phyloP scores from a whole-genome alignment of 2,329 filamentous ascomycete species.

The Thelonectria discophora region DNA sequence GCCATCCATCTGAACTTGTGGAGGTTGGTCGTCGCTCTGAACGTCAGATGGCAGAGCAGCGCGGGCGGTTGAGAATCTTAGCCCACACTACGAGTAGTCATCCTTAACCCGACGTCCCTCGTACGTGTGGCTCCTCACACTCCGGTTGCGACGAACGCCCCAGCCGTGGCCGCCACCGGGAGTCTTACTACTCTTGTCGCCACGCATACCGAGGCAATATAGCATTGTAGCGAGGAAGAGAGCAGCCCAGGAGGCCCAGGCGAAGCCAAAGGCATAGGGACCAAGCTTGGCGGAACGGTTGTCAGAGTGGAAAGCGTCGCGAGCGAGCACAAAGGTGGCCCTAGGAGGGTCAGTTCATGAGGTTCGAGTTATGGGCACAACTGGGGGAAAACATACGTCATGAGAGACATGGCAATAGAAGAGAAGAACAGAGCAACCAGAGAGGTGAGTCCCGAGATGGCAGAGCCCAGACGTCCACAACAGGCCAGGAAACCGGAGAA shows the following conservation, averaged over 20 bases:
- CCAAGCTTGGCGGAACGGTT: slow-evolving; percentile 70
- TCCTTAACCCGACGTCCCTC: slow-evolving; percentile 72
- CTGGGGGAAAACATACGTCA: slow-evolving; percentile 69
- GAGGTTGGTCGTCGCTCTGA: not conserved
- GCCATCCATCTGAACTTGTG: not conserved
- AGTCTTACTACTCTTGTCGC: slow-evolving; percentile 52
- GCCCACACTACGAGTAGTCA: slow-evolving; percentile 64
- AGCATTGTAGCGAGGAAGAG: slow-evolving; percentile 73
- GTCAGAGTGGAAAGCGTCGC: slow-evolving; percentile 68
- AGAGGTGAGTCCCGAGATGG: slow-evolving; percentile 68
- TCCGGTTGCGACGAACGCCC: slow-evolving; percentile 42
- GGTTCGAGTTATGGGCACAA: slow-evolving; percentile 4
- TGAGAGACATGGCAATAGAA: slow-evolving; percentile 71
- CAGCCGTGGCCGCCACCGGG: slow-evolving; percentile 46
- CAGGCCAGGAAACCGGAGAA: slow-evolving; percentile 74
- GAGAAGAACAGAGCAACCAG: slow-evolving; percentile 74
- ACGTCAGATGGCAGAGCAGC: not conserved
- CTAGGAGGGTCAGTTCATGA: slow-evolving; percentile 42
- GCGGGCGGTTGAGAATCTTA: slow-evolving; percentile 8
- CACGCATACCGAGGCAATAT: slow-evolving; percentile 70
- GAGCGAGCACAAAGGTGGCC: slow-evolving; percentile 72
- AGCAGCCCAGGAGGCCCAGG: slow-evolving; percentile 75
- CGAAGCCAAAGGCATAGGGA: slow-evolving; percentile 76
- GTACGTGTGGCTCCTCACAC: slow-evolving; percentile 51
- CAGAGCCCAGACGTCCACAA: slow-evolving; percentile 75